phyloP scores from a whole-genome alignment of 495 filamentous ascomycete genomes.

The Mytilinidion resinicola region DNA sequence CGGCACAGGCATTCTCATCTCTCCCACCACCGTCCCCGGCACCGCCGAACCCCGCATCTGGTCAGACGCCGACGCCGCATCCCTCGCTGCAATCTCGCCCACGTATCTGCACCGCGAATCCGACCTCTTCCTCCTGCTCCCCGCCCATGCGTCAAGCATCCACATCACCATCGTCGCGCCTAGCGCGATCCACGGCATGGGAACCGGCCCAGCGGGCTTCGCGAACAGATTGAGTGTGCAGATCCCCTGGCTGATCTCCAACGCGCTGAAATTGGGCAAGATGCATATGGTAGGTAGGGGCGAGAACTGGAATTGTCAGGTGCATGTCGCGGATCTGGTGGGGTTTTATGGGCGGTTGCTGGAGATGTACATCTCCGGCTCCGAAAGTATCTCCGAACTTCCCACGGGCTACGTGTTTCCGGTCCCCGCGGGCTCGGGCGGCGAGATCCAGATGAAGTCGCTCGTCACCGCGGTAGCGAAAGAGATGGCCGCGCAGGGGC shows the following conservation, averaged over 20 bases:
- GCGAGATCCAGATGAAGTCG: not conserved
- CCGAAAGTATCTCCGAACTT: not conserved
- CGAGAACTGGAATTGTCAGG: not conserved
- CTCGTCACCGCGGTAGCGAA: not conserved
- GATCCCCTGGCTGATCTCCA: not conserved
- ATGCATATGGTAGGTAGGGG: not conserved
- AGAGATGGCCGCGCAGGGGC: not conserved
- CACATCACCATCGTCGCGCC: not conserved
- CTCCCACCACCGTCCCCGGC: not conserved
- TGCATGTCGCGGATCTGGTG: not conserved
- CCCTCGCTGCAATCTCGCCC: not conserved
- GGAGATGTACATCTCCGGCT: not conserved
- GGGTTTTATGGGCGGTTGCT: not conserved
- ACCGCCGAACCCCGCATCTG: not conserved
- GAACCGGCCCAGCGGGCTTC: not conserved
- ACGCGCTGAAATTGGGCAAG: not conserved
- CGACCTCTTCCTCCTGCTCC: not conserved
- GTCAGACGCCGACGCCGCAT: not conserved
- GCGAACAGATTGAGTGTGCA: not conserved
- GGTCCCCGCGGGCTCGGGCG: not conserved
- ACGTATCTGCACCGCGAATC: not conserved
- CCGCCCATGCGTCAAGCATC: not conserved
- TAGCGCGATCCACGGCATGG: not conserved
- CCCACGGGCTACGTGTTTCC: not conserved
- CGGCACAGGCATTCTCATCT: not conserved